Evolutionary conservation across 805 yeast species (phyloP), one percentile per base, ranked within the genome.

Genomic region (Metschnikowia borealis): DNA sequence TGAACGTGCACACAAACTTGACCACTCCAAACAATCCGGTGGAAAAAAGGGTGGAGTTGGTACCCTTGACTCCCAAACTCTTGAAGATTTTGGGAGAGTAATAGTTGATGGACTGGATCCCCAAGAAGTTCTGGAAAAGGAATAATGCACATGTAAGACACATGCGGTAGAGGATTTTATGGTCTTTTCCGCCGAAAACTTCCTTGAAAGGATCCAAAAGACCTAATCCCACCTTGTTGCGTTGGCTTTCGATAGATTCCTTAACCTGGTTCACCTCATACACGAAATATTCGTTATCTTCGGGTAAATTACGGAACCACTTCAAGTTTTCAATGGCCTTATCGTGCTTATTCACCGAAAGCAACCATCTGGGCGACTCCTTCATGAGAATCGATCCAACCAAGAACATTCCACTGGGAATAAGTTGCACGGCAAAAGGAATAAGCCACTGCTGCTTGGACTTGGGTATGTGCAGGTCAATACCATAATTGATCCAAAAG

Each of bases 21-120:
- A 68, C 74, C 46, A 70, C 71, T 2, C 73, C 75, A 49, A 70
- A 69, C 66, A 69, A 62, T 14, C 74, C 75, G 1, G 74, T 69
- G 32, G 74, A 67, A 50, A 70, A 70, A 36, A 71, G 60, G 13
- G 70, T 60, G 38, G 72, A 62, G 47, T 67, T 67, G 15, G 71
- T 66, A 13, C 74, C 74, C 52, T 67, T 64, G 41, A 70, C 66
- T 14, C 75, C 75, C 51, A 70, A 60, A 20, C 66, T 63, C 34
- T 60, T 59, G 51, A 70, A 70, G 38, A 70, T 67, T 40, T 58
- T 61, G 14, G 74, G 74, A 14, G 73, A 66, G 58, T 70, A 70
- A 54, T 69, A 69, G 57, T 70, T 70, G 54, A 70, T 69, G 7
- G 70, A 63, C 58, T 70, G 73, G 55, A 70, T 68, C 13, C 75